A percentile compares a stretch with the other conserved stretches of the same genome.
Conservation (phyloP, 2,329 filamentous ascomycete genomes). For the Aspergillus pseudotamarii region DNA sequence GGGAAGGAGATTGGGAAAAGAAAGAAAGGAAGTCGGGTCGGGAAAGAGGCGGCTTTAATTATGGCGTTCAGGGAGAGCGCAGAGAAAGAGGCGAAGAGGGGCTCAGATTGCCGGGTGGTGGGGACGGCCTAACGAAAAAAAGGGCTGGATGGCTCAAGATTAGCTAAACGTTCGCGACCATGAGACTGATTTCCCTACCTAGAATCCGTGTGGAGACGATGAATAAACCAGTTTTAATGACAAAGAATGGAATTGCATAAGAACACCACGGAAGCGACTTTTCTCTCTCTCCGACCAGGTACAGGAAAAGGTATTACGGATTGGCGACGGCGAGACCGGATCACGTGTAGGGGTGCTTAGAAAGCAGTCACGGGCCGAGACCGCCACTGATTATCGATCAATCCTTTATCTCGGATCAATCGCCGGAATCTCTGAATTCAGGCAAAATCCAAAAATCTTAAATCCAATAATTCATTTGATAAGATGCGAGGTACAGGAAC, state of each 20-base stretch:
- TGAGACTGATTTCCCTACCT: background rate
- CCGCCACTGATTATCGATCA: conserved; percentile 22
- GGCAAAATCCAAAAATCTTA: background rate
- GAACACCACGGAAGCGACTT: background rate
- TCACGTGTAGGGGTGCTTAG: conserved; percentile 24
- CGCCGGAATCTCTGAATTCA: background rate
- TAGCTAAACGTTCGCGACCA: conserved; percentile 20
- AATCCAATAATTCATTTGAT: background rate
- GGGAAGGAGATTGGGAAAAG: conserved; percentile 16
- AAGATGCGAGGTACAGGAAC: background rate
- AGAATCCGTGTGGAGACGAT: background rate
- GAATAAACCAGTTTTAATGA: background rate
- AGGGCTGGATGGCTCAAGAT: conserved; percentile 20
- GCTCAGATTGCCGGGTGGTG: conserved; percentile 16
- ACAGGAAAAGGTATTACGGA: conserved; percentile 8
- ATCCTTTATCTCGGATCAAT: conserved; percentile 6
- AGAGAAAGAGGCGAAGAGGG: conserved; percentile 23
- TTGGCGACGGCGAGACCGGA: conserved; percentile 15
- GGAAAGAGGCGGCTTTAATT: conserved; percentile 23
- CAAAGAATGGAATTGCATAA: conserved; percentile 3
- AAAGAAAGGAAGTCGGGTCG: conserved; percentile 14
- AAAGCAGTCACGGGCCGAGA: conserved; percentile 22
- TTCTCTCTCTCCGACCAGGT: background rate
- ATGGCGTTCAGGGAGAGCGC: conserved; percentile 13
- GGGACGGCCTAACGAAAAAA: conserved; percentile 17